phyloP scores from a whole-genome alignment of 2,329 filamentous ascomycete genomes.

The Penicillium brasilianum region DNA sequence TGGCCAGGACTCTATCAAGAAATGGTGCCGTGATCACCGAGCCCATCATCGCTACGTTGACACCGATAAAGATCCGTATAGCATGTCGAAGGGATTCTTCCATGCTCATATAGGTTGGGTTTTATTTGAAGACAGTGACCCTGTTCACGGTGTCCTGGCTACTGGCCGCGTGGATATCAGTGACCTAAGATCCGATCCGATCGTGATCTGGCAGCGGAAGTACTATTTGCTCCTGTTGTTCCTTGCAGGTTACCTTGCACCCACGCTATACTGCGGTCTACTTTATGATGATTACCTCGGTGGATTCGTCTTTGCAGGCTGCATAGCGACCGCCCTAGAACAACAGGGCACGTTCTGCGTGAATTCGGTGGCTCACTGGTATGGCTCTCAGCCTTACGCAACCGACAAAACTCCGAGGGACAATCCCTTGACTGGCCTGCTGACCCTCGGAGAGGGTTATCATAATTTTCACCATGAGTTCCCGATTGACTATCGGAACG shows the following conservation, averaged over 20 bases:
- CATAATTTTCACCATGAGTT: slow-evolving; percentile 95
- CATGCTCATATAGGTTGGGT: slow-evolving; percentile 87
- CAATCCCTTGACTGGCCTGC: slow-evolving; percentile 77
- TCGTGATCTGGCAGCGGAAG: slow-evolving; percentile 83
- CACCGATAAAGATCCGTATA: slow-evolving; percentile 86
- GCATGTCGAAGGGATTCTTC: slow-evolving; percentile 78
- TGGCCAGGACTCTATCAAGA: slow-evolving; percentile 79
- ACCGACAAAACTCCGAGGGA: slow-evolving; percentile 85
- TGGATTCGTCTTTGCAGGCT: slow-evolving; percentile 79
- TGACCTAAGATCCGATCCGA: slow-evolving; percentile 79
- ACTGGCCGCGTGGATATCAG: slow-evolving; percentile 83
- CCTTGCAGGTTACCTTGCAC: slow-evolving; percentile 75
- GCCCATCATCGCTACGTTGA: slow-evolving; percentile 88
- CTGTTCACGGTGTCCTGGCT: slow-evolving; percentile 63
- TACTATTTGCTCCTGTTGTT: slow-evolving; percentile 65
- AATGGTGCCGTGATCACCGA: slow-evolving; percentile 83
- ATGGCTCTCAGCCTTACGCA: slow-evolving; percentile 85
- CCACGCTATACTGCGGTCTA: slow-evolving; percentile 72
- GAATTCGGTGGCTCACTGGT: slow-evolving; percentile 85
- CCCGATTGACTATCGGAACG: slow-evolving; percentile 86
- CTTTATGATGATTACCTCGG: slow-evolving; percentile 77
- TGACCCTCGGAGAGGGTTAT: slow-evolving; percentile 83
- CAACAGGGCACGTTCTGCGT: slow-evolving; percentile 90
- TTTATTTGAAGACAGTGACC: slow-evolving; percentile 77
- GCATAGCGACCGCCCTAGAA: slow-evolving; percentile 80